Evolutionary conservation across 805 yeast genomes (phyloP).

Genomic region (Lipomyces sp.): DNA sequence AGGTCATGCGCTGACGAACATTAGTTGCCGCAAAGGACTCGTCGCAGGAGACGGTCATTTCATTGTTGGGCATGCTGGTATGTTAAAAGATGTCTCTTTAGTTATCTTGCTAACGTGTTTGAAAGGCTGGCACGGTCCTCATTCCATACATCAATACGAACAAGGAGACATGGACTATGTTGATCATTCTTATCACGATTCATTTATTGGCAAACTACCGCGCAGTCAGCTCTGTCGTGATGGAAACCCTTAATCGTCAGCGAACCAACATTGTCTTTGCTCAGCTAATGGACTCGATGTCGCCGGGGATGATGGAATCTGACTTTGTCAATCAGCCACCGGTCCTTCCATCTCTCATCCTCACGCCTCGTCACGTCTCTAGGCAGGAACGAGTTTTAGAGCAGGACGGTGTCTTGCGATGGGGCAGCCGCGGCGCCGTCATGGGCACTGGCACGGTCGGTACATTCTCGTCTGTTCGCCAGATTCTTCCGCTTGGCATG

Average conservation of each 20-base stretch:
- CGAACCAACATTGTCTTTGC: slow-evolving; percentile 45
- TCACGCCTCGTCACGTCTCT: slow-evolving; percentile 40
- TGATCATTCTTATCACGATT: slow-evolving; percentile 39
- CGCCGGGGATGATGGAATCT: slow-evolving; percentile 29
- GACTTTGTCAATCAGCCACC: slow-evolving; percentile 22
- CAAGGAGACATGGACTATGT: slow-evolving; percentile 41
- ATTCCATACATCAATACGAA: slow-evolving; percentile 38
- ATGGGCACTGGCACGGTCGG: slow-evolving; percentile 42
- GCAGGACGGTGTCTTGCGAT: slow-evolving; percentile 42
- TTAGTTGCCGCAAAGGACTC: slow-evolving; percentile 47
- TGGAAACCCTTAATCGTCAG: slow-evolving; percentile 45
- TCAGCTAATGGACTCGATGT: slow-evolving; percentile 25
- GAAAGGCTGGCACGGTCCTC: slow-evolving; percentile 42
- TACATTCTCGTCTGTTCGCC: slow-evolving; percentile 38
- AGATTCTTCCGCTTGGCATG: slow-evolving; percentile 29
- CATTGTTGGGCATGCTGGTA: slow-evolving; percentile 46
- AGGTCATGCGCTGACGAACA: background rate
- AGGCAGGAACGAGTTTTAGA: slow-evolving; percentile 42
- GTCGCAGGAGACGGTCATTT: slow-evolving; percentile 48
- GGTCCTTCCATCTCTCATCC: slow-evolving; percentile 33
- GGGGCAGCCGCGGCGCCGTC: slow-evolving; percentile 39
- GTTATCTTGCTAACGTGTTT: slow-evolving; percentile 2
- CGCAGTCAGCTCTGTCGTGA: slow-evolving; percentile 45
- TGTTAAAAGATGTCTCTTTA: background rate
- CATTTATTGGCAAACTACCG: slow-evolving; percentile 46